Conservation (phyloP, 1,284 basidiomycete species). For the Ceratobasidium sp. region DNA sequence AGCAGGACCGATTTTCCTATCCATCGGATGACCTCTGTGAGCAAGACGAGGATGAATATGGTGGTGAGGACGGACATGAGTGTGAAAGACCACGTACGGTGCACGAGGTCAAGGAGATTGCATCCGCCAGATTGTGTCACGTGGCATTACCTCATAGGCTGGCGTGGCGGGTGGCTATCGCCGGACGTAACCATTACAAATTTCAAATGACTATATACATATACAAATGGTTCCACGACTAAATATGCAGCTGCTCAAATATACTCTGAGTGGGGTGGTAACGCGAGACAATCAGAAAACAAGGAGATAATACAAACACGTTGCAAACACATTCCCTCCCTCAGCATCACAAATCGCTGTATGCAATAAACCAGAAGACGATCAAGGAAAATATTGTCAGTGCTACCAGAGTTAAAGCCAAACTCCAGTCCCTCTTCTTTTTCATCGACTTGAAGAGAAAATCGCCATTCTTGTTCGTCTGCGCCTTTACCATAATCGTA, state of each 20-base stretch:
- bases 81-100: not conserved
- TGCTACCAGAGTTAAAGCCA: not conserved
- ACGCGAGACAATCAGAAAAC: not conserved
- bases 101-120: constrained; percentile 5
- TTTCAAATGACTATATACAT: not conserved
- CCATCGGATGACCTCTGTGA: constrained; percentile 87
- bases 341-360: constrained; percentile 13
- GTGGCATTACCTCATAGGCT: not conserved
- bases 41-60: constrained; percentile 82
- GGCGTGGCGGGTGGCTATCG: not conserved
- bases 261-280: not conserved
- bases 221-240: not conserved
- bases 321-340: constrained; percentile 17
- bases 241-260: no score
- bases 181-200: not conserved
- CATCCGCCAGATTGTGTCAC: constrained; percentile 9
- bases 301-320: not conserved
- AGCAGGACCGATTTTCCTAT: constrained; percentile 85
- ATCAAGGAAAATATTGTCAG: not conserved
- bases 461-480: constrained; percentile 1
- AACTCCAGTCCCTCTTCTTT: not conserved
- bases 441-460: not conserved
- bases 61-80: constrained; percentile 79
- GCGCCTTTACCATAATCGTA: not conserved
- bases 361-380: not conserved